Conservation (phyloP, 495 filamentous ascomycete species). For the Tuber melanosporum region DNA sequence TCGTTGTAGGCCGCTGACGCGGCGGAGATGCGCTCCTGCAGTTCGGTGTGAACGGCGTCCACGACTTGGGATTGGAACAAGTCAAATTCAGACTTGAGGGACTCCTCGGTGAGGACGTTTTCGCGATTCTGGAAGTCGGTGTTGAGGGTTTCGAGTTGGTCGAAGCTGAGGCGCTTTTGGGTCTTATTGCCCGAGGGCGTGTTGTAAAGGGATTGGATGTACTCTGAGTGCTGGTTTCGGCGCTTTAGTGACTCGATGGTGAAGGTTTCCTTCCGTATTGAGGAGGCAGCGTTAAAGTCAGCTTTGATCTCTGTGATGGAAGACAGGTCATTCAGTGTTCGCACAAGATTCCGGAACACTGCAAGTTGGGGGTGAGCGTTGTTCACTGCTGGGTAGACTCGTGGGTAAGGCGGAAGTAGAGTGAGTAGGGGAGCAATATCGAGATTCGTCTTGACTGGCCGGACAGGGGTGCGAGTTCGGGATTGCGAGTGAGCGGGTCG, state of each 20-base stretch:
- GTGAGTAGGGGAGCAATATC: constrained; percentile 91
- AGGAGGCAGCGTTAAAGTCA: constrained; percentile 46
- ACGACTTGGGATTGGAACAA: constrained; percentile 87
- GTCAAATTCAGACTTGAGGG: constrained; percentile 83
- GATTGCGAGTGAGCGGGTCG: constrained; percentile 21
- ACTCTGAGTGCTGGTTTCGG: constrained; percentile 38
- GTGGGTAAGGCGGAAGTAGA: constrained; percentile 83
- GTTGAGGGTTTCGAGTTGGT: constrained; percentile 35
- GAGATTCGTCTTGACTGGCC: constrained; percentile 47
- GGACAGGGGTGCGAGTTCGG: constrained; percentile 42
- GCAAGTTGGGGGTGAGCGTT: constrained; percentile 88
- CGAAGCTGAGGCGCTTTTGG: constrained; percentile 32
- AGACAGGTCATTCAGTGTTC: constrained; percentile 66
- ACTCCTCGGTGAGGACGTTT: constrained; percentile 24
- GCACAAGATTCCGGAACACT: constrained; percentile 65
- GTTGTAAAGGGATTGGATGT: constrained; percentile 37
- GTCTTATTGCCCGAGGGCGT: constrained; percentile 17
- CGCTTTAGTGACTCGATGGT: constrained; percentile 37
- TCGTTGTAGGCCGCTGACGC: constrained; percentile 38
- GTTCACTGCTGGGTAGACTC: constrained; percentile 89
- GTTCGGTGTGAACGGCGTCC: constrained; percentile 42
- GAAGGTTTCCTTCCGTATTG: constrained; percentile 28
- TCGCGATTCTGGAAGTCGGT: constrained; percentile 37
- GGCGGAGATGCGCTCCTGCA: constrained; percentile 37
- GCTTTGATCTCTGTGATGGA: constrained; percentile 65